Conservation (phyloP, 2,329 filamentous ascomycete species). For the Whalleya microplaca region DNA sequence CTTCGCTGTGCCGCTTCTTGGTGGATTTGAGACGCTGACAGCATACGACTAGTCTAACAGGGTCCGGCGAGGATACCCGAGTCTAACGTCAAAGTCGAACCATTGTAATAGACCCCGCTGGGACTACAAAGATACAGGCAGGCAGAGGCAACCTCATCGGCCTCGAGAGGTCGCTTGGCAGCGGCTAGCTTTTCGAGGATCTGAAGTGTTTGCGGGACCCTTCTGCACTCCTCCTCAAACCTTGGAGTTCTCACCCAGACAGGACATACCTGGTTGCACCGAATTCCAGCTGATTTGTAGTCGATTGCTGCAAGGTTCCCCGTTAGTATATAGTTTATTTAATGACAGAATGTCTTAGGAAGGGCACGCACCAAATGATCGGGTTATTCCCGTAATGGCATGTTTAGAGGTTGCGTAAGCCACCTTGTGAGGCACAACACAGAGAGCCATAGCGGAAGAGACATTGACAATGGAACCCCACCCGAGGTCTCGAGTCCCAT, state of each 20-base stretch:
- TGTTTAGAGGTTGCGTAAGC: conserved; percentile 35
- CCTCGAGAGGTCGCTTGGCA: conserved; percentile 24
- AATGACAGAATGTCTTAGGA: not conserved
- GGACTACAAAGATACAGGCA: conserved; percentile 29
- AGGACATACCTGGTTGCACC: conserved; percentile 26
- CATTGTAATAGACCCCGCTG: conserved; percentile 19
- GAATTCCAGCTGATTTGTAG: conserved; percentile 21
- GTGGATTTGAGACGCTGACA: too few relatives aligned
- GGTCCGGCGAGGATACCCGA: conserved; percentile 14
- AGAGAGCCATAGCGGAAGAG: conserved; percentile 30
- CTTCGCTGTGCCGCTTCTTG: too few relatives aligned
- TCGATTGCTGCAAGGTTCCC: conserved; percentile 16
- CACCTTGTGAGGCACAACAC: conserved; percentile 20
- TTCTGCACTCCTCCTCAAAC: conserved; percentile 23
- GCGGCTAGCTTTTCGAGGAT: conserved; percentile 13
- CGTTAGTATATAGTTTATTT: not conserved
- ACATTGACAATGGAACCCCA: conserved; percentile 38
- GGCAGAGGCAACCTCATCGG: conserved; percentile 27
- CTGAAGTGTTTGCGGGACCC: conserved; percentile 11
- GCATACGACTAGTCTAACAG: not conserved
- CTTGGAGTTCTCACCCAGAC: conserved; percentile 26
- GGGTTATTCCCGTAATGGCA: conserved; percentile 30
- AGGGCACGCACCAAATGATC: conserved; percentile 18
- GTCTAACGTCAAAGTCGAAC: conserved; percentile 22
- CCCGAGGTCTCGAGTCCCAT: conserved; percentile 19